Evolutionary conservation across 2,329 filamentous ascomycete species (phyloP).

Genomic region (Clonostachys sp.): DNA sequence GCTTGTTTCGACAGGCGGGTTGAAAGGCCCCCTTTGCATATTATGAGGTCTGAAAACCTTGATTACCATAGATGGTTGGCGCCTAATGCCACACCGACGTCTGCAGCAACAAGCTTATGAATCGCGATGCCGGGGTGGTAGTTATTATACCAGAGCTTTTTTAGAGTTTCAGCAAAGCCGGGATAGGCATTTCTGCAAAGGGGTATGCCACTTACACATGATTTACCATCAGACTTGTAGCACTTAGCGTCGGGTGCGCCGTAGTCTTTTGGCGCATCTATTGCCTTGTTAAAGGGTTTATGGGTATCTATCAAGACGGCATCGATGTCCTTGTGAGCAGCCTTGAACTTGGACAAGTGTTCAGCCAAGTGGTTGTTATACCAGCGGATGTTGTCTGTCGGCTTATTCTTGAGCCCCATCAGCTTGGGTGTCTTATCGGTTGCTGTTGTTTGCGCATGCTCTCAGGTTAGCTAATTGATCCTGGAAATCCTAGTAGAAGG

Average conservation of each 20-base stretch:
- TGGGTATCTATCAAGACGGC: conserved; percentile 32
- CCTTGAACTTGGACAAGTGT: conserved; percentile 21
- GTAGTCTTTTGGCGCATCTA: conserved; percentile 32
- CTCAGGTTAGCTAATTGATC: neutral
- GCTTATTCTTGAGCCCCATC: conserved; percentile 11
- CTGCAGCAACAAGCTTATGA: conserved; percentile 29
- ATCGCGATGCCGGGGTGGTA: conserved; percentile 35
- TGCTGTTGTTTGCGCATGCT: neutral
- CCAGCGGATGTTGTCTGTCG: conserved; percentile 17
- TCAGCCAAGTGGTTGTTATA: conserved; percentile 28
- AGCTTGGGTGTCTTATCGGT: conserved; percentile 28
- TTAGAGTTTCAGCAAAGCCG: neutral
- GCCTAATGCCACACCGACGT: conserved; percentile 18
- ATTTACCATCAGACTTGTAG: conserved; percentile 31
- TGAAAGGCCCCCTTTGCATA: too few relatives aligned
- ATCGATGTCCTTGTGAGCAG: conserved; percentile 21
- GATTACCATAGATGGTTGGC: neutral
- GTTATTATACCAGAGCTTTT: conserved; percentile 35
- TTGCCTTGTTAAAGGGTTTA: conserved; percentile 31
- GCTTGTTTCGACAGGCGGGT: too few relatives aligned
- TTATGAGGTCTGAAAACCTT: too few relatives aligned
- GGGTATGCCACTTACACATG: conserved; percentile 20
- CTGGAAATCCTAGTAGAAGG: too few relatives aligned
- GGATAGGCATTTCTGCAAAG: neutral
- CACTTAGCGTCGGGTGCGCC: conserved; percentile 36